Evolutionary conservation across 78 protist genomes (phyloP).

Genomic region (Emiliania huxleyi): DNA sequence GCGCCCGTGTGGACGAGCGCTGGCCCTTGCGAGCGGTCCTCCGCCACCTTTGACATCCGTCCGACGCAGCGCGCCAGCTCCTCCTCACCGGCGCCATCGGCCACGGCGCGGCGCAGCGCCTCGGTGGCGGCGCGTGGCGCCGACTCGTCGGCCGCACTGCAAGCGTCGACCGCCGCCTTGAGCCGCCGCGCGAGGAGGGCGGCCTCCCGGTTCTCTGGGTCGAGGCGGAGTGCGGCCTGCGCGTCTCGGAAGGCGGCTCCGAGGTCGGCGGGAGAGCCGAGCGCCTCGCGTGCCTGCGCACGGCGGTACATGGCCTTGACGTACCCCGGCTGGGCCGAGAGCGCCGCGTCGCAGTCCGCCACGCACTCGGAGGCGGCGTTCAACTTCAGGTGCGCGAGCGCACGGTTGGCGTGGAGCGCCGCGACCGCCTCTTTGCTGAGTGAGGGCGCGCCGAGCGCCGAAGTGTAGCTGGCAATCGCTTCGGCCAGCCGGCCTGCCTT

Average conservation of each 20-base stretch:
- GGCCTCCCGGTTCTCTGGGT: not conserved
- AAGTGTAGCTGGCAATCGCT: not conserved
- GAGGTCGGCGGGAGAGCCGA: not conserved
- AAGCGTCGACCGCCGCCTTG: not conserved
- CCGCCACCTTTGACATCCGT: not conserved
- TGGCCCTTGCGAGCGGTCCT: not conserved
- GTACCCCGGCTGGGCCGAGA: not conserved
- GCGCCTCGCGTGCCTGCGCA: not conserved
- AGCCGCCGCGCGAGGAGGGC: not conserved
- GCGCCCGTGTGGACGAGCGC: conserved; percentile 4
- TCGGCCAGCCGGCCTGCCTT: not conserved
- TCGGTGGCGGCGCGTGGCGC: not conserved
- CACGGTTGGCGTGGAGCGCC: conserved; percentile 8
- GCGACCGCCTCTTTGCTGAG: not conserved
- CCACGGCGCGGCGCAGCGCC: no score
- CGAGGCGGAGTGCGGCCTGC: not conserved
- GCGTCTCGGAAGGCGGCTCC: conserved; percentile 2
- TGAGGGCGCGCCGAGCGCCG: not conserved
- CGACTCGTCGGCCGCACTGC: not conserved
- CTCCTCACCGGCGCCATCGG: not conserved
- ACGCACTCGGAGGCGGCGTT: not conserved
- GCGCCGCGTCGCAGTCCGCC: not conserved
- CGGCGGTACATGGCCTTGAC: conserved; percentile 8
- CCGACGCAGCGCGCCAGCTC: not conserved
- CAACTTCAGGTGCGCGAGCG: not conserved